Percentiles rank a stretch among this genome's conserved stretches.
These are phyloP conservation scores for Xylariaceae sp. DNA, from an alignment of 2,329 filamentous ascomycete species.

Conservation along the genomic window DNA sequence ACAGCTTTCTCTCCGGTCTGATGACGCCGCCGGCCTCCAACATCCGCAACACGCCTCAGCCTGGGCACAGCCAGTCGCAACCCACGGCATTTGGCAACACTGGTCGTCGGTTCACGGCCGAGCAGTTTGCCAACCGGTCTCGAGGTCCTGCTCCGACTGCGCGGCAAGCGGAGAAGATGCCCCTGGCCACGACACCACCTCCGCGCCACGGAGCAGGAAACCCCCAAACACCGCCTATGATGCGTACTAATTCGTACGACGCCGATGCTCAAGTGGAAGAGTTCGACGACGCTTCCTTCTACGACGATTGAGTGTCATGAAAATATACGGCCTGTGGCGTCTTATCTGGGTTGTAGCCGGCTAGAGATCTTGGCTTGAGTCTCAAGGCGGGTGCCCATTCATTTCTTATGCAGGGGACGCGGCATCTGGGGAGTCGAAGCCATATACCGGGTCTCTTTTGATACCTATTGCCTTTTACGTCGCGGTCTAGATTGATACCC, in stretches of 20 bases:
- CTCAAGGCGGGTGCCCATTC: background rate
- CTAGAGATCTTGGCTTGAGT: background rate
- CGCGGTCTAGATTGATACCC: conserved; percentile 1
- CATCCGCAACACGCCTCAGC: conserved; percentile 52
- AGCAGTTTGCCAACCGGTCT: conserved; percentile 36
- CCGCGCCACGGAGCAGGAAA: conserved; percentile 31
- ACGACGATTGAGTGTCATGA: conserved; percentile 34
- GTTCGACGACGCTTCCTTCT: conserved; percentile 54
- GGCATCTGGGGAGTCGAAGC: background rate
- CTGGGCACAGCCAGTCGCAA: conserved; percentile 34
- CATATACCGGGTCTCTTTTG: conserved; percentile 1
- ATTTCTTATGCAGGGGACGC: background rate
- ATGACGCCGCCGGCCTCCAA: conserved; percentile 83
- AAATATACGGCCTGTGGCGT: background rate
- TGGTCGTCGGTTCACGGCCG: conserved; percentile 48
- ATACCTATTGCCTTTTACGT: conserved; percentile 2
- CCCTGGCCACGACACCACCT: conserved; percentile 34
- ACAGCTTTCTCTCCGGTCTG: conserved; percentile 64
- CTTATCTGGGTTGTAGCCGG: background rate
- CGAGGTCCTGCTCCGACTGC: conserved; percentile 25
- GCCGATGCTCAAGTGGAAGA: conserved; percentile 52
- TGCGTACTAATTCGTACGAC: conserved; percentile 51
- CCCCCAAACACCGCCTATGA: conserved; percentile 55
- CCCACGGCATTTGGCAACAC: conserved; percentile 56
- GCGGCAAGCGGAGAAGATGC: conserved; percentile 32